A percentile compares a stretch with the other conserved stretches of the same genome.
phyloP scores from a whole-genome alignment of 352 stramenopile species.

The Phytophthora colocasiae region DNA sequence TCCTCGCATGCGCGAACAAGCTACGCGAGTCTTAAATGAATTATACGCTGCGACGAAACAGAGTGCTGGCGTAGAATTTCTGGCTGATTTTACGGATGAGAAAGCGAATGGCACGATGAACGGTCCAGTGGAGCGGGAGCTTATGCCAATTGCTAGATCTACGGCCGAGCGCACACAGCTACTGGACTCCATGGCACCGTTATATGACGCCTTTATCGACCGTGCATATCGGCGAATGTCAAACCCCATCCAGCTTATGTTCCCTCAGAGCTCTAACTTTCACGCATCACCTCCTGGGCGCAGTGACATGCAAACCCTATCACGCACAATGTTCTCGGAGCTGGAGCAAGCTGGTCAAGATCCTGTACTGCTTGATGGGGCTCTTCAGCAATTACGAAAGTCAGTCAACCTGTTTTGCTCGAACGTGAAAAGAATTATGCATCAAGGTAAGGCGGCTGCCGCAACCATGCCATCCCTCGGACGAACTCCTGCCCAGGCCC shows the following conservation, averaged over 20 bases:
- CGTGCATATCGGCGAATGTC: constrained; percentile 65
- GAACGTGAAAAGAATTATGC: constrained; percentile 79
- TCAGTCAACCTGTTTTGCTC: constrained; percentile 71
- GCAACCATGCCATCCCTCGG: constrained; percentile 55
- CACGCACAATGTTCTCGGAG: constrained; percentile 74
- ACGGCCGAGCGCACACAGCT: constrained; percentile 64
- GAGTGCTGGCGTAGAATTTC: constrained; percentile 33
- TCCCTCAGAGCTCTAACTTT: constrained; percentile 84
- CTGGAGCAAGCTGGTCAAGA: constrained; percentile 75
- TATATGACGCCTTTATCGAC: constrained; percentile 80
- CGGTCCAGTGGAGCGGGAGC: constrained; percentile 5
- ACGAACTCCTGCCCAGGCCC: constrained; percentile 70
- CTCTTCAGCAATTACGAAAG: constrained; percentile 69
- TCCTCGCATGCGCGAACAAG: constrained; percentile 82
- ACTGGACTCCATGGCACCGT: constrained; percentile 69
- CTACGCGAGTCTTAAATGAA: constrained; percentile 66
- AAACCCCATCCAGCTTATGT: constrained; percentile 89
- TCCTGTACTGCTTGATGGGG: constrained; percentile 57
- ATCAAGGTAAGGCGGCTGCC: constrained; percentile 63
- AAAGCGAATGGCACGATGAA: constrained; percentile 1
- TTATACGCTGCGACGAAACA: constrained; percentile 62
- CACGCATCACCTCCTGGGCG: constrained; percentile 81
- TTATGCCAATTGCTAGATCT: constrained; percentile 50
- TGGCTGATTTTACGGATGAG: constrained; percentile 19
- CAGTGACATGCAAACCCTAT: constrained; percentile 86